Evolutionary conservation across 2,329 filamentous ascomycete species (phyloP).

Genomic region (Phoma herbarum): DNA sequence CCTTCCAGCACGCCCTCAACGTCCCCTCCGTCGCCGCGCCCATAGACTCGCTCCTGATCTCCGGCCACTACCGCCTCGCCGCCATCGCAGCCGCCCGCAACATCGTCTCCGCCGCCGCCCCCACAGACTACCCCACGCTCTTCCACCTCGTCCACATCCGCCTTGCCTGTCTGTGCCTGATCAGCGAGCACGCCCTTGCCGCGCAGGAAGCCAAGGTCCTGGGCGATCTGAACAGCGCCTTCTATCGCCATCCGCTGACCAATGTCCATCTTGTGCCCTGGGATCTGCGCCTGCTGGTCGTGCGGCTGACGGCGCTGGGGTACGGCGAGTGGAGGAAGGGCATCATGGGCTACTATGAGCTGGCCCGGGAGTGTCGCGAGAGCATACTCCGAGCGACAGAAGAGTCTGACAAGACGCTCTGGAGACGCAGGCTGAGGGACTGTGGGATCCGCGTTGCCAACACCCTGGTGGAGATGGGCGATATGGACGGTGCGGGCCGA

Average conservation of each 20-base stretch:
- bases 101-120: conserved; percentile 60
- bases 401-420: conserved; percentile 66
- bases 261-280: conserved; percentile 75
- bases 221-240: conserved; percentile 68
- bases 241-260: conserved; percentile 59
- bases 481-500: conserved; percentile 78
- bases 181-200: conserved; percentile 67
- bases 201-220: conserved; percentile 70
- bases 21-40: conserved; percentile 68
- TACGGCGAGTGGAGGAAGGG: conserved; percentile 85
- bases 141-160: conserved; percentile 83
- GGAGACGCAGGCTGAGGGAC: conserved; percentile 77
- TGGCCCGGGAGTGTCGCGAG: conserved; percentile 78
- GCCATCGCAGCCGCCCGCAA: conserved; percentile 72
- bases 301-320: conserved; percentile 84
- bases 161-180: conserved; percentile 81
- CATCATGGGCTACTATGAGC: conserved; percentile 89
- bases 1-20: conserved; percentile 76
- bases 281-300: conserved; percentile 82
- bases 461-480: conserved; percentile 84
- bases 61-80: conserved; percentile 82
- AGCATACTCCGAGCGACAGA: conserved; percentile 60
- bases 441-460: conserved; percentile 72
- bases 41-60: conserved; percentile 71
- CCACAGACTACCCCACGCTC: conserved; percentile 70